Base-by-base conservation (phyloP, 177 flowering plant species). In the Vitis hybrid region DNA sequence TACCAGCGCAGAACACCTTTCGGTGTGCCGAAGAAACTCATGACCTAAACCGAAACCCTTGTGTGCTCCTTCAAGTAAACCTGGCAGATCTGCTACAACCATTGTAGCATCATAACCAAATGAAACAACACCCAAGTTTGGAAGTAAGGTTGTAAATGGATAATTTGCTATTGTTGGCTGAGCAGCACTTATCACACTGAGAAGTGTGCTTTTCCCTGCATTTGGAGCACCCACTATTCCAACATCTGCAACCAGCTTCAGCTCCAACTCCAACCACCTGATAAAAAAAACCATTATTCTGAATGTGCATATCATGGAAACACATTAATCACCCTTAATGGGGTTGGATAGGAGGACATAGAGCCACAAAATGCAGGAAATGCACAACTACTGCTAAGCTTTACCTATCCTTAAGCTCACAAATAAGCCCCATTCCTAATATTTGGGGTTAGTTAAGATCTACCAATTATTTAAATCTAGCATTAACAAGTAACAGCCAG, bases 161-260 rank as follows among this genome's bases (percentile, higher is more conserved):
- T 95, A 95, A 76, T 89, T 90, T 66, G 99, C 99, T 76, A 95
- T 93, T 53, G 77, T 62, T 77, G 99, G 98, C 74, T 89, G 87
- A 68, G 99, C 99, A 78, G 97, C 97, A 80, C 97, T 88, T 73
- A 92, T 80, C 73, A 78, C 97, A 77, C 98, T 90, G 61, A 95
- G 85, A 39, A 90, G 84, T 62, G 99, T 95, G 87, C 98, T 91
- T 82, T 95, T 95, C 71, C 99, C 99, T 18, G 98, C 98, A 88
- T 95, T 95, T 70, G 99, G 98, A 58, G 92, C 98, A 69, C 99
- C 99, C 29, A 95, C 90, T 64, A 93, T 95, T 70, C 99, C 99
- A 78, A 95, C 95, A 86, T 95, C 99, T 5, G 99, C 99, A 55
- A 95, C 95, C 62, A 95, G 77, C 86, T 93, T 95, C 57, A 95